Conservation (phyloP, 2,329 filamentous ascomycete genomes). For the Cladosporium sp. region DNA sequence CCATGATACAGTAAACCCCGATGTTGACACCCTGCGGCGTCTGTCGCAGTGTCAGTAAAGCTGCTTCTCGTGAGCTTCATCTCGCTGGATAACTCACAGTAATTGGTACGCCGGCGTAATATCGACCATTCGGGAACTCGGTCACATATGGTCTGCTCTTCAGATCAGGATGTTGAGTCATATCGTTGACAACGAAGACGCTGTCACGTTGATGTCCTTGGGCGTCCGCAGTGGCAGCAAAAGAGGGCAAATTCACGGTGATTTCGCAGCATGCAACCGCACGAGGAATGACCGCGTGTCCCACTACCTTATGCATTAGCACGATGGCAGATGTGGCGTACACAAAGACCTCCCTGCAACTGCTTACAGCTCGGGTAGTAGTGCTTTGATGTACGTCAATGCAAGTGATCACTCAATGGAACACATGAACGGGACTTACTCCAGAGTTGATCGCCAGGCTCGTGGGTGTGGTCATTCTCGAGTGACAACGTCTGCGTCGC, state of each 20-base stretch:
- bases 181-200: slow-evolving; percentile 32
- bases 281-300: slow-evolving; percentile 30
- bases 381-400: no score
- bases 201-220: slow-evolving; percentile 9
- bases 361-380: neutral
- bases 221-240: slow-evolving; percentile 21
- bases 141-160: slow-evolving; percentile 31
- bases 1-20: slow-evolving; percentile 61
- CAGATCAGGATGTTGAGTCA: slow-evolving; percentile 30
- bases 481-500: slow-evolving; percentile 51
- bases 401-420: neutral
- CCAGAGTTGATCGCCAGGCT: slow-evolving; percentile 30
- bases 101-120: slow-evolving; percentile 64
- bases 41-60: no score
- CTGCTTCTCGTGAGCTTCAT: no score
- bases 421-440: neutral
- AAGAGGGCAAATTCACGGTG: slow-evolving; percentile 30
- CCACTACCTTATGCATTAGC: slow-evolving; percentile 18
- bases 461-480: slow-evolving; percentile 28
- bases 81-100: no score
- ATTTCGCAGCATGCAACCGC: slow-evolving; percentile 33
- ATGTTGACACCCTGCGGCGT: slow-evolving; percentile 60
- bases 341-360: neutral
- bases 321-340: neutral
- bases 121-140: slow-evolving; percentile 36